phyloP scores from a whole-genome alignment of 257 asterid species.

The Solanum appendiculatum region DNA sequence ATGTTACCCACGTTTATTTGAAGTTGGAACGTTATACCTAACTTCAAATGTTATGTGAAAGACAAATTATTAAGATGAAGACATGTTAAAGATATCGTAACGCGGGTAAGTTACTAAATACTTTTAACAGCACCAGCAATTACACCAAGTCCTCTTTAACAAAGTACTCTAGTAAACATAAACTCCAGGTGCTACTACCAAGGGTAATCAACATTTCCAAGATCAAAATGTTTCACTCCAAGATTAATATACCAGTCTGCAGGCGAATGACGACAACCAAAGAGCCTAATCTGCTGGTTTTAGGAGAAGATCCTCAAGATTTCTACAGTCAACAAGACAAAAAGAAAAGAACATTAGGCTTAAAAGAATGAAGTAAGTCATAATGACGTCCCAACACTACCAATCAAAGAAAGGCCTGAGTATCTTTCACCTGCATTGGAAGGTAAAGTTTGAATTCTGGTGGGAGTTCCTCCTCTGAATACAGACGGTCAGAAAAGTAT shows the following conservation, averaged over 20 bases:
- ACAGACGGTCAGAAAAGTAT: slow-evolving; percentile 86
- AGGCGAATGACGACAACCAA: background rate
- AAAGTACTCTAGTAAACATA: background rate
- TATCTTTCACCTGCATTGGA: slow-evolving; percentile 72
- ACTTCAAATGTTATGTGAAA: background rate
- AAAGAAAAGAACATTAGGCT: background rate
- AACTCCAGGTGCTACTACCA: background rate
- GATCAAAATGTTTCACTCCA: background rate
- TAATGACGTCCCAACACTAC: background rate
- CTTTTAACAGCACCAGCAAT: background rate
- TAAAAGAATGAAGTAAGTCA: background rate
- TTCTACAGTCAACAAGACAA: background rate
- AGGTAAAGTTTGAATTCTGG: slow-evolving; percentile 95
- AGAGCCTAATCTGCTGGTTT: background rate
- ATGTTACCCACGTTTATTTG: background rate
- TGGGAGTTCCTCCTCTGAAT: slow-evolving; percentile 96
- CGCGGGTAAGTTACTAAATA: background rate
- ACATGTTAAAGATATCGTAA: background rate
- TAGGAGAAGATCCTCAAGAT: background rate
- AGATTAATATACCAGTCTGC: background rate
- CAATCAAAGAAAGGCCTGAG: background rate
- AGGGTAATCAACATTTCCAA: background rate
- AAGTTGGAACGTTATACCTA: background rate
- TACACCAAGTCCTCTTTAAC: background rate
- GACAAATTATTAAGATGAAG: background rate